A percentile compares a stretch with the other conserved stretches of the same genome.
Evolutionary conservation across 2,329 filamentous ascomycete species (phyloP).

Genomic region (Lachnellula subtilissima): DNA sequence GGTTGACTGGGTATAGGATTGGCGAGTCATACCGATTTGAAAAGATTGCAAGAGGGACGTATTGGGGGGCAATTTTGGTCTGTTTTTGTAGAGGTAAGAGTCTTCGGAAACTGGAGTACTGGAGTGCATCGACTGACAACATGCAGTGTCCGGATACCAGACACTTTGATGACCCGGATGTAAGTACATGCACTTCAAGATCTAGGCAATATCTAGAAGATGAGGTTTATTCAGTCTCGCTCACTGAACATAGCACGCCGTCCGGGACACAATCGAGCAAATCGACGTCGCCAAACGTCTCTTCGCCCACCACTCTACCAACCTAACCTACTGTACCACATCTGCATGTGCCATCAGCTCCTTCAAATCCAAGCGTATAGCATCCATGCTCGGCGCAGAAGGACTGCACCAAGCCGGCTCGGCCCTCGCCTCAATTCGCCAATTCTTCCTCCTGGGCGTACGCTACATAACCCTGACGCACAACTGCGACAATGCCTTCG

Average conservation of each 20-base stretch:
- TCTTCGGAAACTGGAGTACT: conserved; percentile 24
- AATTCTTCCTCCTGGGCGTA: conserved; percentile 57
- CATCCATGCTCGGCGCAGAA: conserved; percentile 56
- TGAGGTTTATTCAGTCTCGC: not conserved
- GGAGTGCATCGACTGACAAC: conserved; percentile 7
- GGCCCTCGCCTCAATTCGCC: conserved; percentile 51
- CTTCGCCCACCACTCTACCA: conserved; percentile 29
- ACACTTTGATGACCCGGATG: conserved; percentile 4
- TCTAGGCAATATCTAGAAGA: too few relatives aligned
- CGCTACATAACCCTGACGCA: conserved; percentile 64
- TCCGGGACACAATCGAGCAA: conserved; percentile 51
- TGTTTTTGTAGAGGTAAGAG: conserved; percentile 26
- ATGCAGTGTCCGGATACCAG: not conserved
- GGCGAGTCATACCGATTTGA: conserved; percentile 28
- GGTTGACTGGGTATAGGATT: conserved; percentile 6
- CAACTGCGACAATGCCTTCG: conserved; percentile 64
- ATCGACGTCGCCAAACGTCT: conserved; percentile 52
- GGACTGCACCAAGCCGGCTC: conserved; percentile 52
- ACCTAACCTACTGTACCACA: conserved; percentile 23
- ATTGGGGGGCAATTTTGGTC: conserved; percentile 32
- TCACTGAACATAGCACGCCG: conserved; percentile 20
- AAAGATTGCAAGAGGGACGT: conserved; percentile 24
- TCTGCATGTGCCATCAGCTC: conserved; percentile 20
- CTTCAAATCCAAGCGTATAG: conserved; percentile 41
- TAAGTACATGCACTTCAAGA: not conserved